Base-by-base conservation (phyloP, 2,329 filamentous ascomycete genomes). In the Penicillium psychrosexuale region DNA sequence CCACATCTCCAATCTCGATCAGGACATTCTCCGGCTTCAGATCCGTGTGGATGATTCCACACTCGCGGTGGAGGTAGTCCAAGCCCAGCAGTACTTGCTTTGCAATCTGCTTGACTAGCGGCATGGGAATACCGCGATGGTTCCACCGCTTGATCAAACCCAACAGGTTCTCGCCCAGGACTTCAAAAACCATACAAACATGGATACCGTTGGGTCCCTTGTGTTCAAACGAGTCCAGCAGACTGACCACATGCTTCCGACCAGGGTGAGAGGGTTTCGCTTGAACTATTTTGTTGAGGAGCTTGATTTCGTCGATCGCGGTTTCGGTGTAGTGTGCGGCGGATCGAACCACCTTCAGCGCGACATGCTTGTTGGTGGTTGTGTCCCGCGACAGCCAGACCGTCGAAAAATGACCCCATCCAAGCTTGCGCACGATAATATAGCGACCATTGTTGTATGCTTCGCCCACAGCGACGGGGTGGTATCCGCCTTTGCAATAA, bases 151-250 rank as follows among this genome's bases (percentile, higher is more conserved):
- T 97, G 81, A 99, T 97, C 70, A 99, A 77, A 27, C 94, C 93
- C 50, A 97, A 78, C 61, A 97, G 77, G 70, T 97, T 97, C 81
- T 97, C 92, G 51, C 94, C 94, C 53, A 99, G 77, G 3, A 99
- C 94, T 74, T 99, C 94, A 67, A 99, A 99, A 8, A 99, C 94
- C 93, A 99, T 97, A 79, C 94, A 99, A 56, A 97, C 91, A 70
- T 99, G 94, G 48, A 91, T 89, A 45, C 94, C 94, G 69, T 99
- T 95, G 40, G 93, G 93, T 9, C 94, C 94, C 74, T 95, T 95
- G 78, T 97, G 94, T 72, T 97, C 93, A 73, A 99, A 99, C 0
- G 91, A 96, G 75, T 97, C 93, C 65, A 97, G 83, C 37, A 99
- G 82, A 74, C 91, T 96, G 73, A 99, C 94, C 61, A 97, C 94